Conservation (phyloP, 768 basidiomycete species). For the Lentinula sp. region DNA sequence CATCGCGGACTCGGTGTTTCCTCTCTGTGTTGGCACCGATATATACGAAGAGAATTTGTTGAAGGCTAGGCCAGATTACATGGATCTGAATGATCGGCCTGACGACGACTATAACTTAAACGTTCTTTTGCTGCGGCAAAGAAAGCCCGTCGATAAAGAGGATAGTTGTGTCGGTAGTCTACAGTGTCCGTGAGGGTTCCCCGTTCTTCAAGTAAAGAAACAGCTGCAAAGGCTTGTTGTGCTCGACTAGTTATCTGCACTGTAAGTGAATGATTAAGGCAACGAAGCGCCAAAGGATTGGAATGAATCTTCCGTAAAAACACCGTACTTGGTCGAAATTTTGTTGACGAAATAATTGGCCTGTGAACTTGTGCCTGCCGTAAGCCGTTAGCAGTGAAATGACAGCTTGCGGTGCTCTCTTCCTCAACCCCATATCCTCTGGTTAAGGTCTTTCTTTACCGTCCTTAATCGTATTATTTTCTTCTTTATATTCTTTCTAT, state of each 20-base stretch:
- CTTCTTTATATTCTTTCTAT: constrained; percentile 17
- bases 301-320: neutral
- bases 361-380: neutral
- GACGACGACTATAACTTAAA: neutral
- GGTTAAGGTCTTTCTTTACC: constrained; percentile 1
- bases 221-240: neutral
- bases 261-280: neutral
- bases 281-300: neutral
- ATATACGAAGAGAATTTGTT: neutral
- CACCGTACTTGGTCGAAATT: neutral
- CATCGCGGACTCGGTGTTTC: neutral
- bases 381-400: neutral
- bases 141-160: neutral
- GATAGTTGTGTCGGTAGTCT: neutral
- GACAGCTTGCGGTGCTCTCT: neutral
- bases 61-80: neutral
- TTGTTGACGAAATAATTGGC: neutral
- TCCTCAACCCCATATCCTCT: neutral
- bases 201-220: neutral
- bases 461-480: constrained; percentile 3
- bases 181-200: neutral
- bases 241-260: neutral
- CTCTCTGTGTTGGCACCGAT: neutral
- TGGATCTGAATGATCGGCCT: neutral
- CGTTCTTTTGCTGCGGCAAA: neutral